These are phyloP conservation scores for Diaporthe vaccinii DNA, from an alignment of 2,329 filamentous ascomycete species.

Conservation along the genomic window DNA sequence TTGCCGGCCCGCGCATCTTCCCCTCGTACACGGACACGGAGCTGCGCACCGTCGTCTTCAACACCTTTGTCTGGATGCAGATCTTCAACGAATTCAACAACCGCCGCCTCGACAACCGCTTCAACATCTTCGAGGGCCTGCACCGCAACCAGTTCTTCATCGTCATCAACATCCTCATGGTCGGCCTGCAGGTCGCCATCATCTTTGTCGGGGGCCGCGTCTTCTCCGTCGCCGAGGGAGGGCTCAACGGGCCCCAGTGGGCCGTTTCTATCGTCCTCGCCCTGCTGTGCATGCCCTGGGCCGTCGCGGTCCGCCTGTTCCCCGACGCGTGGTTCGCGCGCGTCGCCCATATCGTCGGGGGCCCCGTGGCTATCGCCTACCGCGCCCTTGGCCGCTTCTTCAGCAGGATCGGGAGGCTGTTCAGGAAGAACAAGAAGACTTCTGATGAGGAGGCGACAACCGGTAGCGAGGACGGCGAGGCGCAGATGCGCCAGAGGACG, in stretches of 20 bases:
- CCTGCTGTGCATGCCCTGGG: slow-evolving; percentile 63
- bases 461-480: neutral
- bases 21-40: slow-evolving; percentile 59
- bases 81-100: slow-evolving; percentile 80
- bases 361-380: slow-evolving; percentile 49
- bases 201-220: slow-evolving; percentile 69
- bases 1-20: slow-evolving; percentile 69
- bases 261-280: slow-evolving; percentile 39
- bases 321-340: slow-evolving; percentile 59
- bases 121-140: slow-evolving; percentile 73
- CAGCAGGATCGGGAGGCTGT: slow-evolving; percentile 40
- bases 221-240: slow-evolving; percentile 39
- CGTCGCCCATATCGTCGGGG: slow-evolving; percentile 48
- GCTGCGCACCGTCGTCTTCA: slow-evolving; percentile 73
- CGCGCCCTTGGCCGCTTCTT: slow-evolving; percentile 42
- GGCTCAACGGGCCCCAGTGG: slow-evolving; percentile 39
- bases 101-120: slow-evolving; percentile 72
- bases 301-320: slow-evolving; percentile 62
- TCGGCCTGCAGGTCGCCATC: slow-evolving; percentile 69
- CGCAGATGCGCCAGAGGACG: slow-evolving; percentile 12
- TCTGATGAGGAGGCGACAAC: slow-evolving; percentile 28
- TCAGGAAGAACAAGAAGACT: slow-evolving; percentile 34
- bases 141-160: slow-evolving; percentile 71
- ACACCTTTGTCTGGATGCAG: slow-evolving; percentile 80
- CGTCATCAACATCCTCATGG: slow-evolving; percentile 68